Percentiles rank a stretch among this genome's conserved stretches.
phyloP scores from a whole-genome alignment of 257 asterid genomes.

The Vinca minor region DNA sequence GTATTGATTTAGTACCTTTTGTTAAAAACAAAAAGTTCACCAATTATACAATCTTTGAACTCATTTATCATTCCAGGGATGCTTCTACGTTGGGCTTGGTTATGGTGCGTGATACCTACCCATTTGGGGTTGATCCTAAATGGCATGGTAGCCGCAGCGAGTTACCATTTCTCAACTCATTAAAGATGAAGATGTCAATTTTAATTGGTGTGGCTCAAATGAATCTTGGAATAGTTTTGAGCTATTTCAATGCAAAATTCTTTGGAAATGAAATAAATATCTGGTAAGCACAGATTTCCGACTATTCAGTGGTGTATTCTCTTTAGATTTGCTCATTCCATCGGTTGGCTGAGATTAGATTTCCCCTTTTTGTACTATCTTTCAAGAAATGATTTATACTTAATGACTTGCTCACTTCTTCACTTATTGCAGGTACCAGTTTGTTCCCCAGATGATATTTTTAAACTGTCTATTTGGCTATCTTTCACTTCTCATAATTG shows the following conservation, averaged over 20 bases:
- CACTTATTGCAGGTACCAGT: slow-evolving; percentile 42
- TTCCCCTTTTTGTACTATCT: neutral
- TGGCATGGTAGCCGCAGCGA: slow-evolving; percentile 66
- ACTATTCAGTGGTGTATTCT: neutral
- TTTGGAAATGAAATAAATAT: slow-evolving; percentile 36
- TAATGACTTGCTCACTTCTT: slow-evolving; percentile 2
- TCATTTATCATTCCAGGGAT: slow-evolving; percentile 34
- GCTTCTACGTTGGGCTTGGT: slow-evolving; percentile 42
- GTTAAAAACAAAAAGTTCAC: neutral
- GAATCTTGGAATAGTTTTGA: slow-evolving; percentile 57
- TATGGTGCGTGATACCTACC: slow-evolving; percentile 44
- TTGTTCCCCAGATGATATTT: slow-evolving; percentile 41
- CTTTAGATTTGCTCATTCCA: neutral
- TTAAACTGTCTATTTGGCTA: slow-evolving; percentile 20
- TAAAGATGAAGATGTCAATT: slow-evolving; percentile 71
- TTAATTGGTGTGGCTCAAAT: slow-evolving; percentile 54
- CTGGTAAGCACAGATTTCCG: slow-evolving; percentile 28
- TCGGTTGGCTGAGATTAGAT: neutral
- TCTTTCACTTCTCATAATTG: slow-evolving; percentile 38
- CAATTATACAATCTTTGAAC: slow-evolving; percentile 7
- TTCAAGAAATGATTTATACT: neutral
- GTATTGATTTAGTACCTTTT: slow-evolving; percentile 23
- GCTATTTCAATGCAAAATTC: slow-evolving; percentile 51
- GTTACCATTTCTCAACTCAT: slow-evolving; percentile 57
- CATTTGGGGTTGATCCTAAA: slow-evolving; percentile 60